Base-by-base conservation (phyloP, 345 rosid genomes). In the Eutrema heterophyllum region DNA sequence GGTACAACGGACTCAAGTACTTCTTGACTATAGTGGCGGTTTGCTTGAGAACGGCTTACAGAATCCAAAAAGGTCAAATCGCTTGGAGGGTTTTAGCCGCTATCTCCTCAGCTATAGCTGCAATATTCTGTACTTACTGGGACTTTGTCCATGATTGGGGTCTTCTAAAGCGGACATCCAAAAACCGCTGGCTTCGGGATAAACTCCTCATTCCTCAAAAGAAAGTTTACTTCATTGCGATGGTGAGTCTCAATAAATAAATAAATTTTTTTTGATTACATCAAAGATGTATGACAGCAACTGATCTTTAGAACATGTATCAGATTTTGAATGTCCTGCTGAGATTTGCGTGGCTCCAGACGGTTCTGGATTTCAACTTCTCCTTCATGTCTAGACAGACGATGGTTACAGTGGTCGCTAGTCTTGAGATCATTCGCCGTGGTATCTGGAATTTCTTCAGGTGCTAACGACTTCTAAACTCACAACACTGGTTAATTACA, bases 371-470 rank as follows among this genome's bases (percentile, higher is more conserved):
- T 53, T 70, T 88, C 70, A n/a, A 68, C 2, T 30, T 81, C 12
- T 15, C 46, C 9, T 77, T 65, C 62, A 53, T 90, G 75, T 87
- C 86, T 30, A 61, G 13, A 32, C 73, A 81, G 45, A 70, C 89
- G 41, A 6, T 69, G 82, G 75, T 79, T 45, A 49, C 93, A 27
- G 0, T 83, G n/a, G 86, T 85, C 4, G 88, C 96, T 56, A 78
- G 90, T 74, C 87, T 90, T 9, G 93, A 90, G 87, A 85, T 88
- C 54, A 77, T 86, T 46, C 87, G 93, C 26, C 84, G 93, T 18
- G 90, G 97, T 40, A 77, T 88, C 0, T 90, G 97, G 93, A 88
- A 82, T 75, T 90, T 88, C 82, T 90, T 86, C 84, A 85, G 87
- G 86, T 84, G 62, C 16, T 29, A 6, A 64, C 24, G 15, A 21